These are phyloP conservation scores for Candida namnaoensis DNA, from an alignment of 805 yeast species.

Conservation along the genomic window DNA sequence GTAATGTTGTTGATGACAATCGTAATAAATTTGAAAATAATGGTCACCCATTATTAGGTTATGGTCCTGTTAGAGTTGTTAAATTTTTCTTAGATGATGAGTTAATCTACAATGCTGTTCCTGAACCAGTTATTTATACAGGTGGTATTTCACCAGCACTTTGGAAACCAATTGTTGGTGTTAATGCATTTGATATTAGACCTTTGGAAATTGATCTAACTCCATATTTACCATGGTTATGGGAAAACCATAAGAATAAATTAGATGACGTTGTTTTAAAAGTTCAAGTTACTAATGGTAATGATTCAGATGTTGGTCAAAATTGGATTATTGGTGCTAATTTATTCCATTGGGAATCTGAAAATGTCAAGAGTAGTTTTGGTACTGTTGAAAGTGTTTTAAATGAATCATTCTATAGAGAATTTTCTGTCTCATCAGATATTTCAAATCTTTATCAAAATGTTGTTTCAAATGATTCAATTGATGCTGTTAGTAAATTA, in stretches of 20 bases:
- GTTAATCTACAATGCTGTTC: slow-evolving; percentile 53
- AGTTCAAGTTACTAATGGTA: slow-evolving; percentile 46
- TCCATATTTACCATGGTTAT: slow-evolving; percentile 58
- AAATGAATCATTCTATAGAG: slow-evolving; percentile 12
- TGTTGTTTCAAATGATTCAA: slow-evolving; percentile 9
- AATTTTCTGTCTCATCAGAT: slow-evolving; percentile 5
- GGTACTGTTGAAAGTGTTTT: slow-evolving; percentile 27
- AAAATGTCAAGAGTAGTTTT: slow-evolving; percentile 24
- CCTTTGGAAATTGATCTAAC: slow-evolving; percentile 66
- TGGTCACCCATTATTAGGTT: slow-evolving; percentile 39
- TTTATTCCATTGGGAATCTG: slow-evolving; percentile 44
- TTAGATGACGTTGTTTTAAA: slow-evolving; percentile 13
- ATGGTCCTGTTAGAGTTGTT: slow-evolving; percentile 66
- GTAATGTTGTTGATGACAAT: slow-evolving; percentile 44
- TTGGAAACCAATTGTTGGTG: slow-evolving; percentile 76
- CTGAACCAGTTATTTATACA: slow-evolving; percentile 68
- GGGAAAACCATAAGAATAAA: slow-evolving; percentile 34
- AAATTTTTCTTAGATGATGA: slow-evolving; percentile 52
- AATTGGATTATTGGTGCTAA: slow-evolving; percentile 59
- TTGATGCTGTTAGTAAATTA: slow-evolving; percentile 8
- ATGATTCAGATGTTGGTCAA: slow-evolving; percentile 29
- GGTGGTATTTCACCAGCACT: slow-evolving; percentile 77
- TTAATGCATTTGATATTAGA: slow-evolving; percentile 64
- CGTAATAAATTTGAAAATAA: slow-evolving; percentile 27
- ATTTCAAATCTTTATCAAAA: slow-evolving; percentile 13